phyloP scores from a whole-genome alignment of 331 rosid species.

The Acacia pycnantha region DNA sequence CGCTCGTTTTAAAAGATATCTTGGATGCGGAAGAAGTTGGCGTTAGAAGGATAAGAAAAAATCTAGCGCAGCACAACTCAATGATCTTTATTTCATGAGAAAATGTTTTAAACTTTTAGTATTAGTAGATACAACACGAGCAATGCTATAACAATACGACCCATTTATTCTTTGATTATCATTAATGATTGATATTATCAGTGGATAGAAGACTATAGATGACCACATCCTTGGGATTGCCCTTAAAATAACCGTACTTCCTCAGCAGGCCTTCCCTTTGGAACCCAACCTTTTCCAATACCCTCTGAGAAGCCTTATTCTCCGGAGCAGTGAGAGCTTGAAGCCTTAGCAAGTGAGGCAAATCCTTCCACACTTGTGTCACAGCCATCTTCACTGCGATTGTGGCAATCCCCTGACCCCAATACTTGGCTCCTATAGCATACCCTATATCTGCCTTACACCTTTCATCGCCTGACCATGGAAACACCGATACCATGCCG shows the following conservation, averaged over 20 bases:
- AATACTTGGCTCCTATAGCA: slow-evolving; percentile 40
- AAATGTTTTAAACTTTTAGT: too few relatives aligned
- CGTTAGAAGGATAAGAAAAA: not conserved
- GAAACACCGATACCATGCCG: slow-evolving; percentile 17
- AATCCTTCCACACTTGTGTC: slow-evolving; percentile 44
- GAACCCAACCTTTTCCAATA: slow-evolving; percentile 42
- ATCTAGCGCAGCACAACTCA: not conserved
- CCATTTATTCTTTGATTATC: not conserved
- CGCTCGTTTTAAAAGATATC: not conserved
- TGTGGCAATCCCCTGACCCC: slow-evolving; percentile 56
- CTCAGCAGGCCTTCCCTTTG: slow-evolving; percentile 12
- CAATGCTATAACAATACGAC: not conserved
- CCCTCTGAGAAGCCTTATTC: slow-evolving; percentile 45
- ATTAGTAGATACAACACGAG: not conserved
- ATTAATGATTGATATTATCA: not conserved
- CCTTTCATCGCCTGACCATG: slow-evolving; percentile 36
- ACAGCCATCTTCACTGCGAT: slow-evolving; percentile 38
- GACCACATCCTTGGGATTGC: slow-evolving; percentile 26
- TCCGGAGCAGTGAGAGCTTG: slow-evolving; percentile 30
- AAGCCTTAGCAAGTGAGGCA: slow-evolving; percentile 47
- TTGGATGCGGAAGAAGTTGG: not conserved
- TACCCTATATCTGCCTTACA: slow-evolving; percentile 51
- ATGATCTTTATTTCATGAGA: not conserved
- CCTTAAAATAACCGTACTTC: slow-evolving; percentile 16
- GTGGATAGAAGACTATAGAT: slow-evolving; percentile 28